These are phyloP conservation scores for Inga oerstediana DNA, from an alignment of 306 rosid genomes.

Conservation along the genomic window DNA sequence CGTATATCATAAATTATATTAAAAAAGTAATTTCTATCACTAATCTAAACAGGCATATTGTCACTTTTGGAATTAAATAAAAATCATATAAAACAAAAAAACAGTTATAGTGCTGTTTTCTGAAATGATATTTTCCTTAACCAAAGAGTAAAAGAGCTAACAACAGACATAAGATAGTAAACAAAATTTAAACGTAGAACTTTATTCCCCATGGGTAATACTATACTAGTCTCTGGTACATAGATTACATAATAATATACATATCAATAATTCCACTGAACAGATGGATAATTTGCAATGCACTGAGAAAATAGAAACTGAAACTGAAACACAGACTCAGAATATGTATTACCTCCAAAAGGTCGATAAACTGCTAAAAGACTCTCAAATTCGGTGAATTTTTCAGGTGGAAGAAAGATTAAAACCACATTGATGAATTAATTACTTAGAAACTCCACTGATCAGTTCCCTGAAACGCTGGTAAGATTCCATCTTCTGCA, in stretches of 20 bases:
- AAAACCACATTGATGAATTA: neutral
- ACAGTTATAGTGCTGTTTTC: slow-evolving; percentile 14
- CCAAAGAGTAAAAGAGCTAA: slow-evolving; percentile 7
- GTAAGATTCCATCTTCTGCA: slow-evolving; percentile 81
- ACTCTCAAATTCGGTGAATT: slow-evolving; percentile 30
- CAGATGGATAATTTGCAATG: slow-evolving; percentile 12
- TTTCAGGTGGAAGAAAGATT: slow-evolving; percentile 41
- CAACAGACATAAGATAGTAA: slow-evolving; percentile 7
- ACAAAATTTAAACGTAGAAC: slow-evolving; percentile 27
- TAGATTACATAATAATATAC: neutral
- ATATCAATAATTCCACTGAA: slow-evolving; percentile 19
- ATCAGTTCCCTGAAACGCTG: slow-evolving; percentile 61
- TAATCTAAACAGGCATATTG: neutral
- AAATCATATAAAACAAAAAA: neutral
- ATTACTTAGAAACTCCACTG: slow-evolving; percentile 34
- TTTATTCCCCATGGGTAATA: slow-evolving; percentile 28
- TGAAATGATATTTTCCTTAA: slow-evolving; percentile 30
- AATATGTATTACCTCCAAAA: slow-evolving; percentile 34
- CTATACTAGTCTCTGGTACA: neutral
- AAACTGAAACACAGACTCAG: neutral
- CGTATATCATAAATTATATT: too few species aligned
- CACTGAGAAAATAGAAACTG: slow-evolving; percentile 1
- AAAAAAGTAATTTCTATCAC: too few species aligned
- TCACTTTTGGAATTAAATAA: slow-evolving; percentile 31
- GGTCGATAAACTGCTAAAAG: slow-evolving; percentile 27